Evolutionary conservation across 306 rosid genomes (phyloP).

Genomic region (Cicer bijugum): DNA sequence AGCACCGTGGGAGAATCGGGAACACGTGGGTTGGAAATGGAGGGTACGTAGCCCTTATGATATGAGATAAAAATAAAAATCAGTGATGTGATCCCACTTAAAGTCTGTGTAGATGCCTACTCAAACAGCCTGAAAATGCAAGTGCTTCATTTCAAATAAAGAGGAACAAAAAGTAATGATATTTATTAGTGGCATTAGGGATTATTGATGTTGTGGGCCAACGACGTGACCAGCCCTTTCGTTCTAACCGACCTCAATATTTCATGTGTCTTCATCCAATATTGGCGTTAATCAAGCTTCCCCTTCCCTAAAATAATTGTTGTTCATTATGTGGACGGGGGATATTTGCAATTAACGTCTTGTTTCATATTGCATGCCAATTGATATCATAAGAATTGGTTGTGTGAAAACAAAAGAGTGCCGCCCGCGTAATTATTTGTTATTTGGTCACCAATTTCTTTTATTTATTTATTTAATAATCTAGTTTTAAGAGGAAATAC

Average conservation of each 20-base stretch:
- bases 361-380: no score
- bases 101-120: not conserved
- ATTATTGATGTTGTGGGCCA: slow-evolving; percentile 17
- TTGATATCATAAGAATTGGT: no score
- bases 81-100: slow-evolving; percentile 9
- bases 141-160: slow-evolving; percentile 14
- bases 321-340: no score
- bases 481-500: no score
- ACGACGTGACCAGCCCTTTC: not conserved
- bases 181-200: not conserved
- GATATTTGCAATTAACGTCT: no score
- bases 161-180: not conserved
- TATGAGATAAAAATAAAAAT: not conserved
- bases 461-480: no score
- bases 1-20: not conserved
- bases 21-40: slow-evolving; percentile 4
- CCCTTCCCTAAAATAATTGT: no score
- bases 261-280: not conserved
- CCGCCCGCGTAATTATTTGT: no score
- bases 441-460: no score
- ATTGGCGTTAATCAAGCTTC: no score
- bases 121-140: not conserved
- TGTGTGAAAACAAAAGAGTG: no score
- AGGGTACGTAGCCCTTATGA: no score
- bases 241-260: not conserved